Evolutionary conservation across 805 yeast species (phyloP).

Genomic region (Saccharomyces paradoxus): DNA sequence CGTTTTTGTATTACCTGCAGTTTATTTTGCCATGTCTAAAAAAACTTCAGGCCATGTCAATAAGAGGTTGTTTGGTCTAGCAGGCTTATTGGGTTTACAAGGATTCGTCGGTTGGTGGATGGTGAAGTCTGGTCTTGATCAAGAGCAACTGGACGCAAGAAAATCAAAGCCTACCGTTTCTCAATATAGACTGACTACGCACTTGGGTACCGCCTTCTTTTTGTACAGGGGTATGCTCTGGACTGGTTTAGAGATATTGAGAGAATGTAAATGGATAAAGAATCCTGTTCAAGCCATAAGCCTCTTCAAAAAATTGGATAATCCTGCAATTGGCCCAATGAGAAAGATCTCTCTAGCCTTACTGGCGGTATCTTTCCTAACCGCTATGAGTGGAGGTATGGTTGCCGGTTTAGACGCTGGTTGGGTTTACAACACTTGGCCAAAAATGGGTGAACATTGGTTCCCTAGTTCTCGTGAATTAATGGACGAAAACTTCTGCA

Average conservation of each 20-base stretch:
- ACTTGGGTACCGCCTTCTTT: slow-evolving; percentile 84
- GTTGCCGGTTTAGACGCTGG: slow-evolving; percentile 99
- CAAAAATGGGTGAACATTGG: slow-evolving; percentile 86
- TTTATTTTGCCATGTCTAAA: slow-evolving; percentile 63
- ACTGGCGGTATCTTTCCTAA: slow-evolving; percentile 63
- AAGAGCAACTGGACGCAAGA: slow-evolving; percentile 65
- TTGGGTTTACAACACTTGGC: slow-evolving; percentile 88
- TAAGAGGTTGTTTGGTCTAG: slow-evolving; percentile 58
- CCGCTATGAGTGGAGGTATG: slow-evolving; percentile 96
- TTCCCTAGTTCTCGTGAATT: slow-evolving; percentile 73
- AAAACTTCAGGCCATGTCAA: slow-evolving; percentile 63
- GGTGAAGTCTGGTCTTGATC: slow-evolving; percentile 92
- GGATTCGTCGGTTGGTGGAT: slow-evolving; percentile 99
- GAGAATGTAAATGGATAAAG: slow-evolving; percentile 61
- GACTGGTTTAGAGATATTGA: slow-evolving; percentile 78
- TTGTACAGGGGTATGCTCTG: slow-evolving; percentile 83
- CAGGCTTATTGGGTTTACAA: slow-evolving; percentile 78
- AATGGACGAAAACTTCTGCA: slow-evolving; percentile 63
- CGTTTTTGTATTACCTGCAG: slow-evolving; percentile 74
- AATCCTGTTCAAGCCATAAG: slow-evolving; percentile 52
- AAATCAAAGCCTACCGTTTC: slow-evolving; percentile 95
- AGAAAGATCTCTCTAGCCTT: slow-evolving; percentile 50
- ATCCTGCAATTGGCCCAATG: slow-evolving; percentile 50
- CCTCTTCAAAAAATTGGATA: slow-evolving; percentile 50
- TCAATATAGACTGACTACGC: slow-evolving; percentile 89